Evolutionary conservation across 768 basidiomycete genomes (phyloP).

Genomic region (Pleurotus ostreatus): DNA sequence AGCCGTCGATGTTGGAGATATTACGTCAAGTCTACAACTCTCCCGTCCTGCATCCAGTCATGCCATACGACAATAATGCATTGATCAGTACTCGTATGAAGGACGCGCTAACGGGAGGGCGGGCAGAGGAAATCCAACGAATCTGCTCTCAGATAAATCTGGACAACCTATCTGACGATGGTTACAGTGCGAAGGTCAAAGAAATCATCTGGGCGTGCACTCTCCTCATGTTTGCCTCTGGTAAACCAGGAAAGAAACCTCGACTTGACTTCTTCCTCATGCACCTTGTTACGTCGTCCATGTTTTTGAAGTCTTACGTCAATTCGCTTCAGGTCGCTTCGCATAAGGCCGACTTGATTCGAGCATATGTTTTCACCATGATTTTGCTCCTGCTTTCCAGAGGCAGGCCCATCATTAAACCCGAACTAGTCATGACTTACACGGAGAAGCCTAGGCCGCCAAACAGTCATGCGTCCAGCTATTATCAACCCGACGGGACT

Average conservation of each 20-base stretch:
- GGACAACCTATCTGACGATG: slow-evolving; percentile 34
- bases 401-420: slow-evolving; percentile 51
- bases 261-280: slow-evolving; percentile 57
- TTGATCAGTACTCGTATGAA: slow-evolving; percentile 31
- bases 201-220: slow-evolving; percentile 47
- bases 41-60: slow-evolving; percentile 39
- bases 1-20: slow-evolving; percentile 44
- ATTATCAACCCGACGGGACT: slow-evolving; percentile 13
- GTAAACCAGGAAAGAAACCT: slow-evolving; percentile 42
- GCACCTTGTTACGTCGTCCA: slow-evolving; percentile 50
- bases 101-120: slow-evolving; percentile 30
- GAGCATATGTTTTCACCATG: slow-evolving; percentile 33
- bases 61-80: slow-evolving; percentile 48
- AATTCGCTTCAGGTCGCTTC: slow-evolving; percentile 24
- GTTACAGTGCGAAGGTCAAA: slow-evolving; percentile 40
- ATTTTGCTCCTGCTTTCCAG: slow-evolving; percentile 34
- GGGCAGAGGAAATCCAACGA: slow-evolving; percentile 39
- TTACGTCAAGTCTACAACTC: slow-evolving; percentile 49
- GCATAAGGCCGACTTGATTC: slow-evolving; percentile 43
- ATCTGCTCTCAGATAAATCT: slow-evolving; percentile 39
- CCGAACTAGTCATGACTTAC: slow-evolving; percentile 42
- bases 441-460: slow-evolving; percentile 38
- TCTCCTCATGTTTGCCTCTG: slow-evolving; percentile 42
- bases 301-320: slow-evolving; percentile 45
- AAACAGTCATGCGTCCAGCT: background rate